These are phyloP conservation scores for Albugo laibachii DNA, from an alignment of 352 stramenopile species.

Conservation along the genomic window DNA sequence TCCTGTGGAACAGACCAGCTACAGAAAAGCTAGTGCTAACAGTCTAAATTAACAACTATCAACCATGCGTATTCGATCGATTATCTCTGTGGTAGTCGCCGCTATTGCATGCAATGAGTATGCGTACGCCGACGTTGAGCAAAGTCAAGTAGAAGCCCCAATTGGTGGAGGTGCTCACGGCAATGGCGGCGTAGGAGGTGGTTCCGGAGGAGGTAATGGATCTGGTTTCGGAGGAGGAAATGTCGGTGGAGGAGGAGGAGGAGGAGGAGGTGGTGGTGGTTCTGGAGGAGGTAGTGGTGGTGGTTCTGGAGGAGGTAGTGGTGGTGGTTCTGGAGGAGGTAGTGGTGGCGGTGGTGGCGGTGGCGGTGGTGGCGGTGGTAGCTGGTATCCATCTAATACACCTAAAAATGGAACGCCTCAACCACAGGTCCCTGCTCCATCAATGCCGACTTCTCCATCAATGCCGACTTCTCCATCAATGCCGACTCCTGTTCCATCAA, in stretches of 20 bases:
- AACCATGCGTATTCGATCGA: too few species aligned
- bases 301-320: too few species aligned
- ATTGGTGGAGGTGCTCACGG: slow-evolving; percentile 13
- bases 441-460: slow-evolving; percentile 1
- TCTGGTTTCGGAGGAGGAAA: slow-evolving; percentile 3
- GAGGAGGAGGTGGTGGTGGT: neutral
- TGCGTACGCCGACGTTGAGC: too few species aligned
- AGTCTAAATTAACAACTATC: too few species aligned
- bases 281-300: slow-evolving; percentile 2
- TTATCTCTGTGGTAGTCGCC: too few species aligned
- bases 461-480: too few species aligned
- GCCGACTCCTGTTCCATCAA: too few species aligned
- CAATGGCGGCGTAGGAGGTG: slow-evolving; percentile 11
- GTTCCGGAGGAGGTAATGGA: slow-evolving; percentile 9
- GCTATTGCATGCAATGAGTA: too few species aligned
- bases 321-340: neutral
- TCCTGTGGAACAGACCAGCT: too few species aligned
- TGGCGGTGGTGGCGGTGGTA: slow-evolving; percentile 11
- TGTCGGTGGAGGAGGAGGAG: neutral
- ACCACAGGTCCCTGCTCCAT: slow-evolving; percentile 7
- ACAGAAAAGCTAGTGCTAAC: too few species aligned
- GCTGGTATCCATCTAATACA: too few species aligned
- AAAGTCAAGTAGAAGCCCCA: neutral
- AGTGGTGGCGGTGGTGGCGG: slow-evolving; percentile 4
- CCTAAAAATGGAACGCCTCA: too few species aligned